Conservation (phyloP, 2,329 filamentous ascomycete species). For the Botrytis squamosa region DNA sequence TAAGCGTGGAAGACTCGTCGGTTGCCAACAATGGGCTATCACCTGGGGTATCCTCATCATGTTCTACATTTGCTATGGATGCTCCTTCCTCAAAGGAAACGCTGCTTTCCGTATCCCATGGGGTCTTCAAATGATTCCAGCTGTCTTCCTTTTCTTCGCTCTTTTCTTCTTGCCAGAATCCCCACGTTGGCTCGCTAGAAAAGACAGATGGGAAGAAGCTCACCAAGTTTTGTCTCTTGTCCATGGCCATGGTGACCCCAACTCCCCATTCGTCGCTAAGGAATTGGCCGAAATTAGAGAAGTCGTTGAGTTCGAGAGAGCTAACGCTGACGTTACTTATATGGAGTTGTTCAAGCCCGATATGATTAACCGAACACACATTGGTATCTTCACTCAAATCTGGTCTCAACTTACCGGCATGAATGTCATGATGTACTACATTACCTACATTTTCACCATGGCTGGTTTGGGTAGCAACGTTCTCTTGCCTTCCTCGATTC, state of each 20-base stretch:
- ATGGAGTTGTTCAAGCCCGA: conserved; percentile 68
- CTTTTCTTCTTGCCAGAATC: conserved; percentile 62
- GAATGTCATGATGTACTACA: conserved; percentile 66
- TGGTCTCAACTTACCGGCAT: conserved; percentile 76
- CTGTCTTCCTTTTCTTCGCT: conserved; percentile 54
- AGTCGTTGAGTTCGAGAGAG: conserved; percentile 73
- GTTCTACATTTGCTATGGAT: conserved; percentile 66
- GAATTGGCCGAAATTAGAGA: conserved; percentile 73
- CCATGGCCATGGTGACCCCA: conserved; percentile 63
- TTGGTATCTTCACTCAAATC: conserved; percentile 71
- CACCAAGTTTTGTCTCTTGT: conserved; percentile 44
- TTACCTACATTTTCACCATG: conserved; percentile 66
- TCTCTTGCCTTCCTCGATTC: conserved; percentile 65
- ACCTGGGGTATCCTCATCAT: conserved; percentile 70
- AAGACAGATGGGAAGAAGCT: conserved; percentile 62
- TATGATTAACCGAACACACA: conserved; percentile 73
- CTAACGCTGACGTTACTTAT: conserved; percentile 67
- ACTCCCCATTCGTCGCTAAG: conserved; percentile 62
- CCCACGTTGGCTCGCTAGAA: conserved; percentile 61
- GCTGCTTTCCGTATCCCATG: conserved; percentile 63
- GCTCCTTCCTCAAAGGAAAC: conserved; percentile 22
- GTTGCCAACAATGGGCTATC: conserved; percentile 60
- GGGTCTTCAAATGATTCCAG: conserved; percentile 63
- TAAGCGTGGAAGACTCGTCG: conserved; percentile 64
- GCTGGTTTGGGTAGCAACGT: conserved; percentile 61